Percentiles rank a stretch among this genome's conserved stretches.
These are phyloP conservation scores for Aureobasidium vineae DNA, from an alignment of 2,329 filamentous ascomycete genomes.

Conservation along the genomic window DNA sequence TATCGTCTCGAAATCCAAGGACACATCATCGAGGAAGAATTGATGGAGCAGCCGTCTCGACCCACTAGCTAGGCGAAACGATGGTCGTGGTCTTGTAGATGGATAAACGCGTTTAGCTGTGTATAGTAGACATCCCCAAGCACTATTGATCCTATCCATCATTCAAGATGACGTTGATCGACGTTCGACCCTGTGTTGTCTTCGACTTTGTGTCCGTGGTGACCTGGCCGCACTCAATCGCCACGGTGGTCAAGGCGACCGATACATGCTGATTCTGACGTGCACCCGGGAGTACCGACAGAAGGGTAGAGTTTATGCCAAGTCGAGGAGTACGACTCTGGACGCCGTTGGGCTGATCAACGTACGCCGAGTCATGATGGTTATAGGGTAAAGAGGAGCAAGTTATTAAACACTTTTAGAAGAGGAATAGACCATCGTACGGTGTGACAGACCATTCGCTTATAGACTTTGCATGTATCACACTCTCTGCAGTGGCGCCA, in stretches of 20 bases:
- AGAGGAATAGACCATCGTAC: background rate
- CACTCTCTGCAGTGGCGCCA: constrained; percentile 10
- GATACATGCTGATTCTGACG: background rate
- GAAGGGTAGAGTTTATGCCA: constrained; percentile 12
- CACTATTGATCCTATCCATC: constrained; percentile 50
- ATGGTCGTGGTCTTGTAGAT: constrained; percentile 42
- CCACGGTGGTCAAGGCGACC: background rate
- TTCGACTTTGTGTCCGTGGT: background rate
- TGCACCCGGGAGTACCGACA: background rate
- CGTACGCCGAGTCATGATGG: constrained; percentile 1
- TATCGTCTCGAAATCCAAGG: constrained; percentile 25
- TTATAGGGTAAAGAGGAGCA: background rate
- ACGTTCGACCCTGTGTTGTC: background rate
- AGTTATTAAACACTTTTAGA: background rate
- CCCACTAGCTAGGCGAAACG: constrained; percentile 54
- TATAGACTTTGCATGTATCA: constrained; percentile 21
- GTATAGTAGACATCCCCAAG: constrained; percentile 48
- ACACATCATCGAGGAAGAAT: constrained; percentile 44
- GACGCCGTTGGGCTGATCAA: background rate
- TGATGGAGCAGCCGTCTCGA: constrained; percentile 51
- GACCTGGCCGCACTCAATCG: background rate
- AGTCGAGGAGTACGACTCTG: background rate
- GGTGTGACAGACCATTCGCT: constrained; percentile 1
- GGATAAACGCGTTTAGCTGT: constrained; percentile 53
- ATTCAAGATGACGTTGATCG: background rate